These are phyloP conservation scores for Ormosia semicastrata DNA, from an alignment of 306 rosid genomes.

Conservation along the genomic window DNA sequence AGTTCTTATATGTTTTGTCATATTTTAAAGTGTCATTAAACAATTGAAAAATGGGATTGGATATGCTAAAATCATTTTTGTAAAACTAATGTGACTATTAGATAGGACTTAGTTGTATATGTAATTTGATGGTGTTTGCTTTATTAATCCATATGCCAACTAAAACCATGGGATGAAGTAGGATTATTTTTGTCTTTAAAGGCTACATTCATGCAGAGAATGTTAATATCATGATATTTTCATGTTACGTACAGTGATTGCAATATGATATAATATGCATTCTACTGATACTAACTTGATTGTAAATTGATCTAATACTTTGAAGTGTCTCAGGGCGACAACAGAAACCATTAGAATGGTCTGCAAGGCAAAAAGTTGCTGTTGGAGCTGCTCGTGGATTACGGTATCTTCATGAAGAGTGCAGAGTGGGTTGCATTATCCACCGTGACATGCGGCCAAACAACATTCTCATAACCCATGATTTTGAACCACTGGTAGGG, in stretches of 20 bases:
- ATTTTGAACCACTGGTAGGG: constrained; percentile 92
- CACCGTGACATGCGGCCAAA: constrained; percentile 99
- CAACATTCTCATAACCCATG: constrained; percentile 98
- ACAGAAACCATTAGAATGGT: constrained; percentile 76
- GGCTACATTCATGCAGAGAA: neutral
- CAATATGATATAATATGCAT: neutral
- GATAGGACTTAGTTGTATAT: neutral
- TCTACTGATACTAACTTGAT: neutral
- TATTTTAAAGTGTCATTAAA: neutral
- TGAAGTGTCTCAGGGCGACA: constrained; percentile 61
- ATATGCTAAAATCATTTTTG: neutral
- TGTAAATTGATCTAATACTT: constrained; percentile 27
- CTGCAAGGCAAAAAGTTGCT: constrained; percentile 89
- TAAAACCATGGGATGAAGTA: neutral
- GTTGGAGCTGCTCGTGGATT: constrained; percentile 98
- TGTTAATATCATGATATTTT: neutral
- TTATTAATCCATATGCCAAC: neutral
- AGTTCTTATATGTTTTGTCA: neutral
- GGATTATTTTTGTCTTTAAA: neutral
- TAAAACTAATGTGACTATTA: neutral
- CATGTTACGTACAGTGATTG: neutral
- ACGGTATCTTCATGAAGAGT: constrained; percentile 97
- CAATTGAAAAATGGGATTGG: neutral
- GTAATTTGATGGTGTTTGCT: neutral
- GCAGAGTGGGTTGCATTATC: constrained; percentile 98